phyloP scores from a whole-genome alignment of 768 basidiomycete genomes.

The Russula griseocarnosa region DNA sequence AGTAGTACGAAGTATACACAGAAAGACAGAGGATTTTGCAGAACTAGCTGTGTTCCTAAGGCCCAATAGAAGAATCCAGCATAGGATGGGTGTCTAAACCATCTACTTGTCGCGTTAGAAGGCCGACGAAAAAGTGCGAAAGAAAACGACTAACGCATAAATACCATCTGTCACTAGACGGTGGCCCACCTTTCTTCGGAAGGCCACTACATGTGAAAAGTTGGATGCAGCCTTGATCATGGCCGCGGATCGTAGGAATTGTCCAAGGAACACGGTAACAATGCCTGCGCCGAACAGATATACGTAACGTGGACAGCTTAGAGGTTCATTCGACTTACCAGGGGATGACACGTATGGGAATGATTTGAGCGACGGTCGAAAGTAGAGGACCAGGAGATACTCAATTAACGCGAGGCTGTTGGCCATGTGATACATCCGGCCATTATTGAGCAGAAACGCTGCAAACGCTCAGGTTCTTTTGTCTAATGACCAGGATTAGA shows the following conservation, averaged over 20 bases:
- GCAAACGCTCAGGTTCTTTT: conserved; percentile 11
- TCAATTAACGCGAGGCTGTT: conserved; percentile 75
- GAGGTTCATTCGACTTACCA: conserved; percentile 42
- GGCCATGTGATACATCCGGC: conserved; percentile 77
- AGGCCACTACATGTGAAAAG: conserved; percentile 88
- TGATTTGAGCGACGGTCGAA: conserved; percentile 60
- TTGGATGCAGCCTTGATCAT: conserved; percentile 95
- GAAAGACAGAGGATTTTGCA: conserved; percentile 81
- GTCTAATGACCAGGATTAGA: neutral
- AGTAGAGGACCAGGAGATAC: conserved; percentile 68
- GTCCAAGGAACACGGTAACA: conserved; percentile 60
- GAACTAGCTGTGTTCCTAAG: conserved; percentile 83
- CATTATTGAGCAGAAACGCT: conserved; percentile 96
- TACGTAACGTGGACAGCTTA: neutral
- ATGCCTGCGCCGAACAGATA: conserved; percentile 48
- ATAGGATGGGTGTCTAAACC: conserved; percentile 93
- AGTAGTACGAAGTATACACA: conserved; percentile 61
- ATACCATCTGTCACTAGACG: conserved; percentile 83
- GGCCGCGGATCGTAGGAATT: conserved; percentile 77
- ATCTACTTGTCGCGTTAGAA: conserved; percentile 42
- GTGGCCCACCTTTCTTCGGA: conserved; percentile 68
- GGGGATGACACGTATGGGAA: conserved; percentile 53
- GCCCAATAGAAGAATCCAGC: conserved; percentile 99
- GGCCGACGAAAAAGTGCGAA: neutral
- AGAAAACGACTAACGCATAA: conserved; percentile 60